Percentiles rank a stretch among this genome's conserved stretches.
These are phyloP conservation scores for Phytopythium delawarense DNA, from an alignment of 352 stramenopile species.

Conservation along the genomic window DNA sequence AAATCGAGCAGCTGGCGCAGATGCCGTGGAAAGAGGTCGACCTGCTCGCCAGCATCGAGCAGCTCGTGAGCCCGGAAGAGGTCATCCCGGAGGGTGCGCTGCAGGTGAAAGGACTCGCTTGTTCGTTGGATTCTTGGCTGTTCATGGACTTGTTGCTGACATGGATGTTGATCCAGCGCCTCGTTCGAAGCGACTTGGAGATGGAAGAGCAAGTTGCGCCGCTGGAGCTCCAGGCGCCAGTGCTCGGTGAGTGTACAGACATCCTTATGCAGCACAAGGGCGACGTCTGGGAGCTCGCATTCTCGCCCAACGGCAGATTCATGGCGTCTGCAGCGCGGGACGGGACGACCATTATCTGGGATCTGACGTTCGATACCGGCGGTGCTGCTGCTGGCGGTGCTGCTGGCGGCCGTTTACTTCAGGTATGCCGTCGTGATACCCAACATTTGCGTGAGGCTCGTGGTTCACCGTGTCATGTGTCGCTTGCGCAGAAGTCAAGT, in stretches of 20 bases:
- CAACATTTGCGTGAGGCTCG: not conserved
- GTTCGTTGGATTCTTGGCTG: too few species aligned
- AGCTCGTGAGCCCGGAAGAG: conserved; percentile 60
- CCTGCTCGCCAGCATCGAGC: conserved; percentile 41
- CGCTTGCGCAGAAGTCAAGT: conserved; percentile 17
- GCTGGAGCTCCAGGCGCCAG: conserved; percentile 10
- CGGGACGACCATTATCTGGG: conserved; percentile 74
- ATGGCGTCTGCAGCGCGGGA: conserved; percentile 80
- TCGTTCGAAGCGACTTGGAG: conserved; percentile 30
- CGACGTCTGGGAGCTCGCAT: conserved; percentile 70
- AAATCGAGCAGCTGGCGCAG: conserved; percentile 29
- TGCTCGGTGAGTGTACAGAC: conserved; percentile 31
- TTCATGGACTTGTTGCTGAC: not conserved
- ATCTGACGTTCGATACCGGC: conserved; percentile 23
- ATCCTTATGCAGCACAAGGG: conserved; percentile 44
- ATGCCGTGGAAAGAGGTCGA: conserved; percentile 45
- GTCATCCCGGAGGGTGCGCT: conserved; percentile 58
- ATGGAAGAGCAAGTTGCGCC: conserved; percentile 13
- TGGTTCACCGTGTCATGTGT: not conserved
- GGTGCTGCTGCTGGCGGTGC: conserved; percentile 1
- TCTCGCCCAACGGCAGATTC: conserved; percentile 71
- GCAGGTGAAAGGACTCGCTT: conserved; percentile 16
- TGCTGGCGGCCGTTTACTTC: not conserved
- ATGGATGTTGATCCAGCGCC: conserved; percentile 16
- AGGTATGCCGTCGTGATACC: conserved; percentile 10